phyloP scores from a whole-genome alignment of 352 stramenopile species.

The Phytophthora hybrid region DNA sequence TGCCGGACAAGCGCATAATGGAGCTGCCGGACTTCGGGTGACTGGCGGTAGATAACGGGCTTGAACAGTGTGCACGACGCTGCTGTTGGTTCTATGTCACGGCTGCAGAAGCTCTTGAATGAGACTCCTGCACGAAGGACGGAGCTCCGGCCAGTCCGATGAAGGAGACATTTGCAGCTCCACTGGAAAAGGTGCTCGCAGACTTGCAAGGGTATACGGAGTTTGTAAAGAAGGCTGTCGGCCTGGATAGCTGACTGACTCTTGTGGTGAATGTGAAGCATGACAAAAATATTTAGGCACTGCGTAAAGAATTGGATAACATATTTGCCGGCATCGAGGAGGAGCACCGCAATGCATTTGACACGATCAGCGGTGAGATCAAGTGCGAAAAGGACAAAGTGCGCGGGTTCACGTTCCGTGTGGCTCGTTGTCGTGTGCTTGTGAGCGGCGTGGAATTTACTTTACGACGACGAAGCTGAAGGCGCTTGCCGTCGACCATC shows the following conservation, averaged over 20 bases:
- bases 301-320: slow-evolving; percentile 82
- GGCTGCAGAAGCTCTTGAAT: slow-evolving; percentile 63
- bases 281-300: slow-evolving; percentile 74
- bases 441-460: slow-evolving; percentile 98
- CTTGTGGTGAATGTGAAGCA: slow-evolving; percentile 88
- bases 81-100: slow-evolving; percentile 71
- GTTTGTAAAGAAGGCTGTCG: slow-evolving; percentile 86
- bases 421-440: slow-evolving; percentile 94
- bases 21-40: slow-evolving; percentile 80
- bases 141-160: slow-evolving; percentile 45
- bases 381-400: slow-evolving; percentile 95
- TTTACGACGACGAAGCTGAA: slow-evolving; percentile 96
- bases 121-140: slow-evolving; percentile 38
- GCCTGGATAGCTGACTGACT: slow-evolving; percentile 80
- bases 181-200: slow-evolving; percentile 64
- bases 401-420: slow-evolving; percentile 93
- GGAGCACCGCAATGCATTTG: slow-evolving; percentile 65
- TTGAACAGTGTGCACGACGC: slow-evolving; percentile 88
- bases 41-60: slow-evolving; percentile 76
- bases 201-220: slow-evolving; percentile 75
- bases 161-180: slow-evolving; percentile 52
- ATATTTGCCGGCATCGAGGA: slow-evolving; percentile 83
- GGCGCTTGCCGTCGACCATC: slow-evolving; percentile 85
- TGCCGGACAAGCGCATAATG: slow-evolving; percentile 92
- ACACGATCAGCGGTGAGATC: slow-evolving; percentile 79